Base-by-base conservation (phyloP, 2,329 filamentous ascomycete species). In the Aspergillus floridensis region DNA sequence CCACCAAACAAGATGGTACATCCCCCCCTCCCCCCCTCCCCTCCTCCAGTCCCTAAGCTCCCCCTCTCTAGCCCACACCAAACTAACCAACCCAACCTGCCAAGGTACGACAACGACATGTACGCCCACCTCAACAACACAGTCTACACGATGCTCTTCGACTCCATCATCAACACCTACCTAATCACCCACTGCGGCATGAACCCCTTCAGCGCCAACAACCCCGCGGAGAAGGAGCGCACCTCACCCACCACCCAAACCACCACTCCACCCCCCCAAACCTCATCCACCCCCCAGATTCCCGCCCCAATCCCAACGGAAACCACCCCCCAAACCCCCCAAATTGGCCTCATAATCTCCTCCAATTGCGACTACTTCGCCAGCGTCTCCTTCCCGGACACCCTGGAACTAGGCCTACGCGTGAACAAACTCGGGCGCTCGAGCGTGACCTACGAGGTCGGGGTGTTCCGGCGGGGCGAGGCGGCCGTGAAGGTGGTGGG, bases 91-190 rank as follows among this genome's bases (percentile, higher is more conserved):
- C 55, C 32, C 50, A 44, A 35, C 16, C 32, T n/a, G n/a, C 32
- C 16, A 58, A 93, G 91, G 91, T 88, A 86, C 74, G 92, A 96
- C 76, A 96, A 96, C 72, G 92, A 96, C 79, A 95, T 96, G 90
- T 96, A 95, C 76, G 84, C 91, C 61, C 93, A 98, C 73, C 86
- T 96, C 82, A 96, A 96, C 79, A 96, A 96, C 72, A 90, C 88
- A 46, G 83, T 95, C 56, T 96, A 96, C 76, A 90, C 90, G 68
- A 88, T 90, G 63, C 82, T 96, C 58, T 95, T 96, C 74, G 93
- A 98, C 79, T 93, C 91, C 1, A 86, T 96, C 59, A 87, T 96
- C 72, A 98, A 97, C 76, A 84, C 88, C 52, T 98, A 95, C 74
- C 84, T 98, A 19, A 92, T 96, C 62, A 81, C 88, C 54, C 81